phyloP scores from a whole-genome alignment of 345 rosid species.

The Syzygium jambos region DNA sequence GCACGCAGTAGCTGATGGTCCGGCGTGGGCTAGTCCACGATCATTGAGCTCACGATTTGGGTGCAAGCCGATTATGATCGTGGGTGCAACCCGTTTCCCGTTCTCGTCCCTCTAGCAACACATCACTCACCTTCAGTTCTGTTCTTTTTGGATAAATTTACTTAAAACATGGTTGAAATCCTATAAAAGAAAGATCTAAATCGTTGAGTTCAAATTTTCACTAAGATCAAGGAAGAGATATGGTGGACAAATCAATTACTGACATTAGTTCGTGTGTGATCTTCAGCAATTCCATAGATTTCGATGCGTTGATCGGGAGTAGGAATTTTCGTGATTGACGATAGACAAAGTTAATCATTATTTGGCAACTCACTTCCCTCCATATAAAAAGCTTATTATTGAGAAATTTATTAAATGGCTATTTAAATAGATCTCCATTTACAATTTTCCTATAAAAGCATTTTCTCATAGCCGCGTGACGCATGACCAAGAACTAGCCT shows the following conservation, averaged over 20 bases:
- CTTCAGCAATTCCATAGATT: background rate
- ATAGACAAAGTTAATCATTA: background rate
- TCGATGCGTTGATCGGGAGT: background rate
- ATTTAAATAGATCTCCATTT: too few species aligned
- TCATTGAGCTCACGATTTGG: slow-evolving; percentile 18
- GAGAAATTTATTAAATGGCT: background rate
- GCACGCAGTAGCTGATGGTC: slow-evolving; percentile 61
- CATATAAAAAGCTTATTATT: background rate
- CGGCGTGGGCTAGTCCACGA: slow-evolving; percentile 57
- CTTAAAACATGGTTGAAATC: background rate
- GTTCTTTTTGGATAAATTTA: background rate
- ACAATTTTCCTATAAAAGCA: background rate
- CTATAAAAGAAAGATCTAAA: background rate
- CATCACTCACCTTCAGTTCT: background rate
- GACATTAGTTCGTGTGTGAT: background rate
- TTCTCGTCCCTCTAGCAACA: slow-evolving; percentile 8
- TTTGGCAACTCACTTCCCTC: background rate
- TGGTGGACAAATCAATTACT: background rate
- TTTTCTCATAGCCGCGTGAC: background rate
- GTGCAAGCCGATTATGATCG: slow-evolving; percentile 34
- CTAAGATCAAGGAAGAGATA: background rate
- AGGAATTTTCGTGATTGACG: background rate
- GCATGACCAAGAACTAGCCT: background rate
- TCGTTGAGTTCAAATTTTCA: background rate
- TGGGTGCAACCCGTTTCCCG: slow-evolving; percentile 43